Evolutionary conservation across 345 rosid species (phyloP).

Genomic region (Rhodamnia argentea): DNA sequence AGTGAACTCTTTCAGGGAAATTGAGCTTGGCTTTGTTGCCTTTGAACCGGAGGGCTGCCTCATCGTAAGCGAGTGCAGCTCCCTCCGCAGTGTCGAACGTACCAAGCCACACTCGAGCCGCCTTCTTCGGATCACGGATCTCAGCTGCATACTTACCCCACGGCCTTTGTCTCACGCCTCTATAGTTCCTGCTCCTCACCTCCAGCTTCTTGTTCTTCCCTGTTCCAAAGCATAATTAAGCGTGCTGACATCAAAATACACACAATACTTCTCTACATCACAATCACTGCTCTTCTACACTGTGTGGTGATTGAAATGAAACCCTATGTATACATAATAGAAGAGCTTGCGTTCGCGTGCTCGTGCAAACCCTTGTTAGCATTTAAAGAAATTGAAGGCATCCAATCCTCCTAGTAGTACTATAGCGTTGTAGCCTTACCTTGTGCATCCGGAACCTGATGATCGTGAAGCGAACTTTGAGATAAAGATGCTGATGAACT

Average conservation of each 20-base stretch:
- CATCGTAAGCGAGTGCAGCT: not conserved
- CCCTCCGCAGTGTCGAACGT: not conserved
- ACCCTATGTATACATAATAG: not conserved
- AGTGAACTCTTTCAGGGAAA: not conserved
- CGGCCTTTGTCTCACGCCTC: not conserved
- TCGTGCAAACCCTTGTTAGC: not conserved
- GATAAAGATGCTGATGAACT: not conserved
- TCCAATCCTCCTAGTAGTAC: not conserved
- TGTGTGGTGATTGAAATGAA: not conserved
- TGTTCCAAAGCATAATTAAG: not conserved
- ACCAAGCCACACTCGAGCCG: not conserved
- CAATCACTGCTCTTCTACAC: not conserved
- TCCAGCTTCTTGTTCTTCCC: not conserved
- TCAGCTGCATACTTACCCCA: not conserved
- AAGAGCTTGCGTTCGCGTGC: not conserved
- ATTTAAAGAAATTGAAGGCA: not conserved
- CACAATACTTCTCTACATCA: not conserved
- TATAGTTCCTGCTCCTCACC: not conserved
- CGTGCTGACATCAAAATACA: not conserved
- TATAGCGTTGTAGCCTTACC: not conserved
- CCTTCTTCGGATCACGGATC: not conserved
- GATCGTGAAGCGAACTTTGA: not conserved
- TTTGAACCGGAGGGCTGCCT: not conserved
- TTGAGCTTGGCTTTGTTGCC: not conserved
- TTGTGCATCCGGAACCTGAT: not conserved